Conservation (phyloP, 352 stramenopile species). For the Phytophthora podocarpi region DNA sequence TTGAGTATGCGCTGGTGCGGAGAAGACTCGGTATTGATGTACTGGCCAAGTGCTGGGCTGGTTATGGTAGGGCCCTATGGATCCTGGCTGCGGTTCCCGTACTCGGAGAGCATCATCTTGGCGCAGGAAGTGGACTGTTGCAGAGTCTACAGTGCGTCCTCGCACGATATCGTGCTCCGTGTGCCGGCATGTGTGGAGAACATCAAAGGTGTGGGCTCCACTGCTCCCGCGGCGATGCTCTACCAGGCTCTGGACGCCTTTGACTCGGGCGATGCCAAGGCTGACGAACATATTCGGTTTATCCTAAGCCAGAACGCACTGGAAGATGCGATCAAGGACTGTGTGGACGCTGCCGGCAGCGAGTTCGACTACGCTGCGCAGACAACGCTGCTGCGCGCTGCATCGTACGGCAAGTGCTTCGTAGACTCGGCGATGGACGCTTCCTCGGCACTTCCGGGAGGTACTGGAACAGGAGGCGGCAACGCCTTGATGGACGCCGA, state of each 20-base stretch:
- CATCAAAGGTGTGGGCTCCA: constrained; percentile 89
- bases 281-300: constrained; percentile 90
- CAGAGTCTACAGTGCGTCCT: constrained; percentile 68
- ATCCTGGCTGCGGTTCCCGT: constrained; percentile 86
- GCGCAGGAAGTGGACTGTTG: constrained; percentile 76
- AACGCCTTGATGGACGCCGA: constrained; percentile 65
- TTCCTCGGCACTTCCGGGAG: constrained; percentile 27
- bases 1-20: constrained; percentile 88
- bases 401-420: constrained; percentile 91
- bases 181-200: constrained; percentile 86
- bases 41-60: constrained; percentile 82
- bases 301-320: constrained; percentile 84
- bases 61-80: constrained; percentile 89
- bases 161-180: constrained; percentile 87
- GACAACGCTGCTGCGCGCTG: constrained; percentile 80
- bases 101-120: constrained; percentile 76
- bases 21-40: constrained; percentile 90
- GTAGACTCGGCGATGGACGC: constrained; percentile 69
- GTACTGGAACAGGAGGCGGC: constrained; percentile 13
- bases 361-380: constrained; percentile 89
- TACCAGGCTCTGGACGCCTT: constrained; percentile 91
- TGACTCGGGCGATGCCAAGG: constrained; percentile 87
- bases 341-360: constrained; percentile 81
- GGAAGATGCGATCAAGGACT: constrained; percentile 88
- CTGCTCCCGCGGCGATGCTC: constrained; percentile 88